Evolutionary conservation across 2,329 filamentous ascomycete species (phyloP).

Genomic region (Pseudophaeomoniella oleicola): DNA sequence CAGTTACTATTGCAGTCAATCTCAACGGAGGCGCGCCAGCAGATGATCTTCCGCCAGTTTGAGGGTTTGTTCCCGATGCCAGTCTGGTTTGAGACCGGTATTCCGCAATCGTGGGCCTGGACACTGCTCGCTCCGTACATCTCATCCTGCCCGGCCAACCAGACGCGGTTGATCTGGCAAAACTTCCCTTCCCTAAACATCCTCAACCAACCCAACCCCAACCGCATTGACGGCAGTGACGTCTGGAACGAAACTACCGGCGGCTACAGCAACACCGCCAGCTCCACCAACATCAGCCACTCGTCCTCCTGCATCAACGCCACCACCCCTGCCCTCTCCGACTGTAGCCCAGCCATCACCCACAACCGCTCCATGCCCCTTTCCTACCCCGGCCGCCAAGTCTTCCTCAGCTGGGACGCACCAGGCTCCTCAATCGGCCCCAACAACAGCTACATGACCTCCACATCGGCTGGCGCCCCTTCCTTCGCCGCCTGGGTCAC

Average conservation of each 20-base stretch:
- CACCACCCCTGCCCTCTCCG: slow-evolving; percentile 35
- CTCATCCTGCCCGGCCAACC: slow-evolving; percentile 55
- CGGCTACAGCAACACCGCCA: slow-evolving; percentile 16
- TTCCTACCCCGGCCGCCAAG: slow-evolving; percentile 57
- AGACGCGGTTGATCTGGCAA: slow-evolving; percentile 67
- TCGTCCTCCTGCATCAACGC: slow-evolving; percentile 44
- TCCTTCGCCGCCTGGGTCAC: slow-evolving; percentile 61
- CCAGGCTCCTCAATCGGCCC: slow-evolving; percentile 58
- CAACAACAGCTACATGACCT: slow-evolving; percentile 69
- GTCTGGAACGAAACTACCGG: slow-evolving; percentile 50
- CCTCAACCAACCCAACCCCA: slow-evolving; percentile 63
- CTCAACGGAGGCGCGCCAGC: slow-evolving; percentile 65
- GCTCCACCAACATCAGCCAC: slow-evolving; percentile 21
- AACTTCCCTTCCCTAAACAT: slow-evolving; percentile 64
- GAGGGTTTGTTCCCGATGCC: slow-evolving; percentile 68
- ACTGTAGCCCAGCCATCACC: slow-evolving; percentile 50
- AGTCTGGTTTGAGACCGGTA: slow-evolving; percentile 65
- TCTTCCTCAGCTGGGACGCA: slow-evolving; percentile 58
- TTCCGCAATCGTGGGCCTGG: slow-evolving; percentile 78
- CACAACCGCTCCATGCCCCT: slow-evolving; percentile 58
- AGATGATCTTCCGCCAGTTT: slow-evolving; percentile 75
- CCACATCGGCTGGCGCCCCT: slow-evolving; percentile 40
- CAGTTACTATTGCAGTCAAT: slow-evolving; percentile 63
- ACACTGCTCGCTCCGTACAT: slow-evolving; percentile 70
- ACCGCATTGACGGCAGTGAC: slow-evolving; percentile 47